phyloP scores from a whole-genome alignment of 2,329 filamentous ascomycete genomes.

The Botrytis hyacinthi region DNA sequence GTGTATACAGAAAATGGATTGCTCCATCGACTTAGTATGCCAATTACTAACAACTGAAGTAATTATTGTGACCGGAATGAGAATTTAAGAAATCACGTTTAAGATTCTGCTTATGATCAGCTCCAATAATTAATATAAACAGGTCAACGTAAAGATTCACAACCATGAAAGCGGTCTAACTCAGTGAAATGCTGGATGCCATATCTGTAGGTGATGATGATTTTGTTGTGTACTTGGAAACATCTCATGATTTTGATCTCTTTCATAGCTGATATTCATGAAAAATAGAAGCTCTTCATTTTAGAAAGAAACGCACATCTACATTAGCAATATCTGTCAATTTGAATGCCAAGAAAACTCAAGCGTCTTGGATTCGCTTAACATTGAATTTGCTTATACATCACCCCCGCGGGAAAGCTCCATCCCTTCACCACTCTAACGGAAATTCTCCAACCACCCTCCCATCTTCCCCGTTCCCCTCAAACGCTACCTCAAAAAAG shows the following conservation, averaged over 20 bases:
- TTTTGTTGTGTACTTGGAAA: background rate
- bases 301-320: fast-evolving
- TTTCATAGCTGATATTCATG: background rate
- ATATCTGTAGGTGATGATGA: background rate
- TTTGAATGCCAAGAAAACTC: background rate
- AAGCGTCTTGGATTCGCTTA: background rate
- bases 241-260: no score
- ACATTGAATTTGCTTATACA: background rate
- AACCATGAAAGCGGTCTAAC: background rate
- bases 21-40: no score
- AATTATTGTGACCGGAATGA: fast-evolving
- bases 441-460: background rate
- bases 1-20: no score
- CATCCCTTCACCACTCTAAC: background rate
- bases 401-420: background rate
- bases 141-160: fast-evolving
- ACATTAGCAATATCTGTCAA: background rate
- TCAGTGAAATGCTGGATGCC: background rate
- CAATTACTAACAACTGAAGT: background rate
- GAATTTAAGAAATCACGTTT: background rate
- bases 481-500: background rate
- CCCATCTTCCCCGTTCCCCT: no score
- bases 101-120: background rate
- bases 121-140: background rate
- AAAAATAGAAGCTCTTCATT: background rate